Conservation (phyloP, 1,139 yeast genomes). For the Diutina catenulata region DNA sequence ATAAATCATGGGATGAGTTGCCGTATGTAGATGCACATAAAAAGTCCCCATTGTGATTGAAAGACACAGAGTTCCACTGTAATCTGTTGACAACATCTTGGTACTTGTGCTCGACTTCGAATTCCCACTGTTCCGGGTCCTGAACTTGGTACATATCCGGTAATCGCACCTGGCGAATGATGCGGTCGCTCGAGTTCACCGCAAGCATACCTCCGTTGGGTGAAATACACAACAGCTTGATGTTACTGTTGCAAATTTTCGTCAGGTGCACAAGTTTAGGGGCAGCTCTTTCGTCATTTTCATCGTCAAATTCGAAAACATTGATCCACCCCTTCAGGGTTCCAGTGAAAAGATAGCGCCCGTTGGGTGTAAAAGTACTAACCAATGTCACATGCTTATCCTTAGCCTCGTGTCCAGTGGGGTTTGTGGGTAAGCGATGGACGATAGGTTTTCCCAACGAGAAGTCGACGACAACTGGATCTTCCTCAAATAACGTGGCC, state of each 20-base stretch:
- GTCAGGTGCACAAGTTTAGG: constrained; percentile 32
- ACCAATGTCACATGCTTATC: constrained; percentile 20
- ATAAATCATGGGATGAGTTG: constrained; percentile 75
- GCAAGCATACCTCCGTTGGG: constrained; percentile 60
- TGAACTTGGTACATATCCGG: constrained; percentile 32
- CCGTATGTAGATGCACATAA: constrained; percentile 84
- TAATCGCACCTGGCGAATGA: constrained; percentile 57
- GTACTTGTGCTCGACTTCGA: constrained; percentile 69
- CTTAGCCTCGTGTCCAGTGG: constrained; percentile 11
- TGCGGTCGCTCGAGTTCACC: constrained; percentile 71
- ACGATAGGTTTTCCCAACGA: constrained; percentile 20
- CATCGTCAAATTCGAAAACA: constrained; percentile 26
- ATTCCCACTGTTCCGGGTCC: constrained; percentile 29
- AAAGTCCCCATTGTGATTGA: constrained; percentile 74
- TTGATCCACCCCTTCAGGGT: constrained; percentile 74
- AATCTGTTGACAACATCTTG: constrained; percentile 84
- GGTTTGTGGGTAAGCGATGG: constrained; percentile 14
- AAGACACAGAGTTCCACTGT: constrained; percentile 79
- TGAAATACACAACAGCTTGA: constrained; percentile 59
- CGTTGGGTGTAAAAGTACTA: constrained; percentile 24
- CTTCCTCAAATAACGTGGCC: constrained; percentile 40
- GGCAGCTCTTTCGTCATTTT: too few relatives aligned
- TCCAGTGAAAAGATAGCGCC: constrained; percentile 50
- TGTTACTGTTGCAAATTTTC: constrained; percentile 55
- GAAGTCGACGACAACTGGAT: constrained; percentile 44